Base-by-base conservation (phyloP, 371 early-diverging fungal species). In the Lichtheimia ramosa region DNA sequence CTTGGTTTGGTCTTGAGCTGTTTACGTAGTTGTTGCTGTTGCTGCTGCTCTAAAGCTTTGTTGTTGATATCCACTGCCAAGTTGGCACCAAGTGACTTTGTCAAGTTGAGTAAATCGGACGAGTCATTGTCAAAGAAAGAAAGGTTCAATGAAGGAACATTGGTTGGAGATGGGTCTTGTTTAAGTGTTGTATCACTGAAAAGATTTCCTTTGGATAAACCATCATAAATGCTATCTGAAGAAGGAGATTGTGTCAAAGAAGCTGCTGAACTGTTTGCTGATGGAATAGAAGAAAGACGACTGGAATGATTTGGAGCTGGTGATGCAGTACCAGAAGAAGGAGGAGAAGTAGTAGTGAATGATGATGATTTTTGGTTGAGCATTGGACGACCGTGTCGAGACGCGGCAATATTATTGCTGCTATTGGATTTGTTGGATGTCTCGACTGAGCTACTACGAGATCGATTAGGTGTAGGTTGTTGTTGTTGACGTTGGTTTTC, bases 111-210 rank as follows among this genome's bases (percentile, higher is more conserved):
- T 6, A 80, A 40, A 50, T 80, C 81, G 15, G 69, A 58, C 0
- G 77, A 75, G 21, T 80, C 81, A 54, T 76, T 73, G 24, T 80
- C 81, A 52, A 76, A 80, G 48, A 73, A 76, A 1, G 75, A 77
- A 18, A 73, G 64, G 49, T 76, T 76, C 12, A 77, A 54, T 1
- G 70, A 56, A 2, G 60, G 62, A 7, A 66, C 6, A 58, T 65
- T n/a, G 61, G 54, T 20, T 66, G 58, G n/a, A 43, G 54, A 23
- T 16, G 40, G 3, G 56, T 28, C 21, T 41, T 48, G 48, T 40
- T 48, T 43, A 43, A 43, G 18, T 14, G 16, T 24, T 20, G 41
- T 50, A 3, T 55, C 50, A 14, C 23, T 43, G 21, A 56, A 50
- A 4, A 62, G 42, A 43, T 62, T 52, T 46, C 63, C 58, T 28